Percentiles rank a stretch among this genome's conserved stretches.
Evolutionary conservation across 768 basidiomycete genomes (phyloP).

Genomic region (Suillus hirtellus): DNA sequence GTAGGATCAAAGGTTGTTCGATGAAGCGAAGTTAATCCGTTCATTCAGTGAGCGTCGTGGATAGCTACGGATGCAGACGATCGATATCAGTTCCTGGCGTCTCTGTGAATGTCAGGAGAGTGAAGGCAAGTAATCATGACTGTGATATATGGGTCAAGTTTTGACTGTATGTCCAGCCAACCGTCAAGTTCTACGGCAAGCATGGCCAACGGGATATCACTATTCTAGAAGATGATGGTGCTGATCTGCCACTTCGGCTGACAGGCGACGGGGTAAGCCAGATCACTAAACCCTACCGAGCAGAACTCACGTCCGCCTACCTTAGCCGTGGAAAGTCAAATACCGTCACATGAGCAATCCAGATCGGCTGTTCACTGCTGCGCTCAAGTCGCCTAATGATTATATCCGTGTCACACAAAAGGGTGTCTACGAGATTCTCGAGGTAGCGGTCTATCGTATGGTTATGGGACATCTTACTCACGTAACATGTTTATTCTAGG

Average conservation of each 20-base stretch:
- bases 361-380: slow-evolving; percentile 40
- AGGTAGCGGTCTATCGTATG: slow-evolving; percentile 42
- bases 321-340: slow-evolving; percentile 84
- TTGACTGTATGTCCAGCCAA: slow-evolving; percentile 54
- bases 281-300: background rate
- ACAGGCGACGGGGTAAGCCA: slow-evolving; percentile 84
- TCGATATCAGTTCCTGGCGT: slow-evolving; percentile 74
- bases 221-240: slow-evolving; percentile 73
- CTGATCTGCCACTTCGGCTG: slow-evolving; percentile 76
- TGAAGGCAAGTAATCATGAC: slow-evolving; percentile 53
- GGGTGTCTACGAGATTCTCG: slow-evolving; percentile 73
- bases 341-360: slow-evolving; percentile 60
- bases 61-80: slow-evolving; percentile 85
- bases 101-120: slow-evolving; percentile 79
- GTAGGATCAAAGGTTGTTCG: slow-evolving; percentile 38
- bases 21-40: slow-evolving; percentile 15
- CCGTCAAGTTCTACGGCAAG: slow-evolving; percentile 81
- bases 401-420: slow-evolving; percentile 70
- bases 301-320: background rate
- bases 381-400: slow-evolving; percentile 65
- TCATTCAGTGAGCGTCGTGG: slow-evolving; percentile 75
- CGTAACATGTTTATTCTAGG: slow-evolving; percentile 39
- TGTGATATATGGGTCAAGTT: background rate
- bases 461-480: background rate
- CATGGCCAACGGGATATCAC: slow-evolving; percentile 55